A percentile compares a stretch with the other conserved stretches of the same genome.
phyloP scores from a whole-genome alignment of 805 yeast genomes.

The Soucietia sequanensis region DNA sequence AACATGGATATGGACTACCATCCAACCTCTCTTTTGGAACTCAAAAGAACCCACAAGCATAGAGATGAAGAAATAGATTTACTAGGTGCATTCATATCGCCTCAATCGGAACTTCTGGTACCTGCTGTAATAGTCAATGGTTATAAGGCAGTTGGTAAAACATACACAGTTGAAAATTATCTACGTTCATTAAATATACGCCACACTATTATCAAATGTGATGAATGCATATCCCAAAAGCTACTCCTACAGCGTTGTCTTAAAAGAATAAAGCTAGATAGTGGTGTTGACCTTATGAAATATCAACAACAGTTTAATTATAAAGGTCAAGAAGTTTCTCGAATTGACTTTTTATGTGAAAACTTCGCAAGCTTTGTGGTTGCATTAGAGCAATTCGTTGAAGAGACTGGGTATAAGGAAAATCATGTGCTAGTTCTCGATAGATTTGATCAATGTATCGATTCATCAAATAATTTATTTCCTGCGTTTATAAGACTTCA shows the following conservation, averaged over 20 bases:
- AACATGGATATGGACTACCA: too few relatives aligned
- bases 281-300: conserved; percentile 24
- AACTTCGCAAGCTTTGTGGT: conserved; percentile 39
- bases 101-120: conserved; percentile 22
- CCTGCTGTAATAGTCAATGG: conserved; percentile 48
- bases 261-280: conserved; percentile 34
- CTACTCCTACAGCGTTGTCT: conserved; percentile 43
- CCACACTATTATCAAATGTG: conserved; percentile 40
- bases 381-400: conserved; percentile 39
- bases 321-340: conserved; percentile 25
- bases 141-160: conserved; percentile 48
- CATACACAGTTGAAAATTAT: conserved; percentile 33
- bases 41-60: conserved; percentile 17
- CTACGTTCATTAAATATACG: conserved; percentile 25
- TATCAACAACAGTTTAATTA: conserved; percentile 19
- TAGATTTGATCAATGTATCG: conserved; percentile 46
- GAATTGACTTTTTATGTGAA: conserved; percentile 35
- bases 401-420: conserved; percentile 25
- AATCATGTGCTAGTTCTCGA: conserved; percentile 48
- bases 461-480: conserved; percentile 38
- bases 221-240: conserved; percentile 41
- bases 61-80: conserved; percentile 36
- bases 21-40: not conserved
- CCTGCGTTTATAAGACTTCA: conserved; percentile 41
- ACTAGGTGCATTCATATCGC: conserved; percentile 32